phyloP scores from a whole-genome alignment of 2,329 filamentous ascomycete genomes.

The Dryadomyces sulphureus region DNA sequence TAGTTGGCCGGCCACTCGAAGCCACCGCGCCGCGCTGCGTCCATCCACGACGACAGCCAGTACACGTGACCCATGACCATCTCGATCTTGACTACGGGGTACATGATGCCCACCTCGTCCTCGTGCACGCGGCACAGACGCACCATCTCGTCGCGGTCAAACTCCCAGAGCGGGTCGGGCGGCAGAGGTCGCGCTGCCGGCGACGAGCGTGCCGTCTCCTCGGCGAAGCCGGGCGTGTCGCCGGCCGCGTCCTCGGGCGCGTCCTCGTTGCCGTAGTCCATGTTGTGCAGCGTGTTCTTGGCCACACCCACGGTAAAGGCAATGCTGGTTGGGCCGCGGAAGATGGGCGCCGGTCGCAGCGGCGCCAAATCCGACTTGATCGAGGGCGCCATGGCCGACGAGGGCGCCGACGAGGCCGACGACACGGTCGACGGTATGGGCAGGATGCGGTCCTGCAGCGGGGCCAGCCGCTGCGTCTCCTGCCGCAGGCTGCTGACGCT shows the following conservation, averaged over 20 bases:
- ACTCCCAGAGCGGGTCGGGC: slow-evolving; percentile 65
- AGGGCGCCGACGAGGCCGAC: slow-evolving; percentile 24
- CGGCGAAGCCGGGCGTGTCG: slow-evolving; percentile 21
- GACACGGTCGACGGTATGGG: slow-evolving; percentile 23
- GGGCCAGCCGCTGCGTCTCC: slow-evolving; percentile 30
- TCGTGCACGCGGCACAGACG: slow-evolving; percentile 68
- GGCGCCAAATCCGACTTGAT: slow-evolving; percentile 30
- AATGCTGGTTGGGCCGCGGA: slow-evolving; percentile 64
- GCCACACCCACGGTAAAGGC: slow-evolving; percentile 78
- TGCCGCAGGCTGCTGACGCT: slow-evolving; percentile 54
- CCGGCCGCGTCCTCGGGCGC: slow-evolving; percentile 38
- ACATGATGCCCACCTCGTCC: slow-evolving; percentile 87
- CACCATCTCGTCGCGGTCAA: slow-evolving; percentile 65
- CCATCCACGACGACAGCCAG: slow-evolving; percentile 51
- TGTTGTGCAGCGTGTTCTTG: slow-evolving; percentile 72
- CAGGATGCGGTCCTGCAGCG: slow-evolving; percentile 26
- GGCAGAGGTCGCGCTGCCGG: slow-evolving; percentile 16
- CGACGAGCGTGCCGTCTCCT: slow-evolving; percentile 19
- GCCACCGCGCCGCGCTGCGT: slow-evolving; percentile 16
- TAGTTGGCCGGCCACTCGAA: slow-evolving; percentile 17
- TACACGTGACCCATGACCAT: slow-evolving; percentile 55
- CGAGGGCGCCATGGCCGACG: slow-evolving; percentile 26
- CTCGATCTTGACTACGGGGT: slow-evolving; percentile 67
- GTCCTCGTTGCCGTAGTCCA: slow-evolving; percentile 63
- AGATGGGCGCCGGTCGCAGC: slow-evolving; percentile 43